A percentile compares a stretch with the other conserved stretches of the same genome.
Conservation (phyloP, 1,284 basidiomycete genomes). For the Limonomyces culmigenus region DNA sequence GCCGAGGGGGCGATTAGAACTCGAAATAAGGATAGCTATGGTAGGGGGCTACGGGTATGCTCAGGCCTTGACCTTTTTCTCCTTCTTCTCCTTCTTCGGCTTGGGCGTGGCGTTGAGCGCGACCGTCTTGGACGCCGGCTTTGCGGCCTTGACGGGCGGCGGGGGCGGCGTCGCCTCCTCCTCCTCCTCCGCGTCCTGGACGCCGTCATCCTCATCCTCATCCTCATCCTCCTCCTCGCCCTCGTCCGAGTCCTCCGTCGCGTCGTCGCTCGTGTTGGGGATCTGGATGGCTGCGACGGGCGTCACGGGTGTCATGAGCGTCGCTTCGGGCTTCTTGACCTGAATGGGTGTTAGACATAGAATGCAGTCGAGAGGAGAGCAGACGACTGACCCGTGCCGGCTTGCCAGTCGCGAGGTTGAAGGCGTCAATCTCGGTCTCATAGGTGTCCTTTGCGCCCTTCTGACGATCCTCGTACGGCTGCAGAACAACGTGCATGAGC, state of each 20-base stretch:
- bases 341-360: background rate
- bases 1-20: no score
- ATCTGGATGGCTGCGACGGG: no score
- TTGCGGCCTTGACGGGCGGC: background rate
- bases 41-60: background rate
- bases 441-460: constrained; percentile 19
- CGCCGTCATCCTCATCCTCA: no score
- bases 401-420: constrained; percentile 9
- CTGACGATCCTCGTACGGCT: constrained; percentile 21
- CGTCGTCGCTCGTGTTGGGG: constrained; percentile 11
- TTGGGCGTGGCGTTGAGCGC: constrained; percentile 4
- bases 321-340: no score
- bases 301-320: no score
- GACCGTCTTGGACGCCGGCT: constrained; percentile 12
- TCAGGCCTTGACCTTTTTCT: constrained; percentile 2
- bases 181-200: no score
- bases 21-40: no score
- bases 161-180: constrained; percentile 16
- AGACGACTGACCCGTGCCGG: constrained; percentile 22
- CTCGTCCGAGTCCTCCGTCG: constrained; percentile 16
- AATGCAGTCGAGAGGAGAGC: background rate
- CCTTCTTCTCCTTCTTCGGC: constrained; percentile 9
- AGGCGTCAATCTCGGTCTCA: constrained; percentile 15
- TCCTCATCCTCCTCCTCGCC: no score
- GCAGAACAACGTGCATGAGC: constrained; percentile 2